These are phyloP conservation scores for Pseudogymnoascus sp. DNA, from an alignment of 2,329 filamentous ascomycete genomes.

Conservation along the genomic window DNA sequence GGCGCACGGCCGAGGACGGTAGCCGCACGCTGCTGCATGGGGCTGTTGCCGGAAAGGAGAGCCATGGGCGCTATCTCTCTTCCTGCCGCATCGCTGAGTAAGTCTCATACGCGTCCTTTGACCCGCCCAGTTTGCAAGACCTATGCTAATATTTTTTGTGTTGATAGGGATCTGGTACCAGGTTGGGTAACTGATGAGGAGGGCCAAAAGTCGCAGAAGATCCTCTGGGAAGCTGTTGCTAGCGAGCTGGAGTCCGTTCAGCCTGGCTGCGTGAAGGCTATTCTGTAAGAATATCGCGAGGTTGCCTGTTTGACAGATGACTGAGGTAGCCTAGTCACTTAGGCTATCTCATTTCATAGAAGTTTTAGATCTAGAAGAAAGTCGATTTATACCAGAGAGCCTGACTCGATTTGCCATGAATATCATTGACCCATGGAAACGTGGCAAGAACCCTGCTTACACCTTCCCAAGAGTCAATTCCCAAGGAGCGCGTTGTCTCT, in stretches of 20 bases:
- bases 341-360: not conserved
- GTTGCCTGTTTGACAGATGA: not conserved
- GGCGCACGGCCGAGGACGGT: constrained; percentile 25
- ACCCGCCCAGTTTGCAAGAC: not conserved
- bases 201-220: constrained; percentile 18
- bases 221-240: constrained; percentile 24
- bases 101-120: not conserved
- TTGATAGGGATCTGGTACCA: constrained; percentile 10
- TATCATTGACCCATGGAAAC: constrained; percentile 22
- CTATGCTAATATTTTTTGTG: not conserved
- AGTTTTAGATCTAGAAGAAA: not conserved
- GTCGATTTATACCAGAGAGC: not conserved
- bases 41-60: constrained; percentile 22
- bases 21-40: constrained; percentile 26
- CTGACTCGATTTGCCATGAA: constrained; percentile 17
- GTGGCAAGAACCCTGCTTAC: constrained; percentile 14
- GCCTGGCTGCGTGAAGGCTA: constrained; percentile 23
- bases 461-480: constrained; percentile 15
- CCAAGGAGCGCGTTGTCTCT: constrained; percentile 10
- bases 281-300: constrained; percentile 7
- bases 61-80: constrained; percentile 21
- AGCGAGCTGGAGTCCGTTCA: constrained; percentile 24
- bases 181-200: constrained; percentile 22
- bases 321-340: not conserved
- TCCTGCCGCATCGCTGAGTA: constrained; percentile 16